phyloP scores from a whole-genome alignment of 2,329 filamentous ascomycete genomes.

The Fusarium udum region DNA sequence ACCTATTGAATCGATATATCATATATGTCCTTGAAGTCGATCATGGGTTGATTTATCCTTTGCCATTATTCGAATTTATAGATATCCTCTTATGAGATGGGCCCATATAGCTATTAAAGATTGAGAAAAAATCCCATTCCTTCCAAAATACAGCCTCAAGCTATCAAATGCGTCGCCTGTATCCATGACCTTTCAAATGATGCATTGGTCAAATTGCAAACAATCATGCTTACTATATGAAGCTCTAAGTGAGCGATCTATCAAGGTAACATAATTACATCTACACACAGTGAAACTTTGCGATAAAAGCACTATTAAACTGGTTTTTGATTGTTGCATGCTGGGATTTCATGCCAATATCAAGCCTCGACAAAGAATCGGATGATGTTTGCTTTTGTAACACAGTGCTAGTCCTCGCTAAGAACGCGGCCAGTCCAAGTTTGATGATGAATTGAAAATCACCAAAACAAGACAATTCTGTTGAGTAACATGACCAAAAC shows the following conservation, averaged over 20 bases:
- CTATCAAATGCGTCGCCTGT: neutral
- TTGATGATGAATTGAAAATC: neutral
- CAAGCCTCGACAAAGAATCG: neutral
- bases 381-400: constrained; percentile 33
- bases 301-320: neutral
- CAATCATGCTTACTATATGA: neutral
- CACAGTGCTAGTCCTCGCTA: constrained; percentile 32
- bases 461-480: neutral
- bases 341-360: neutral
- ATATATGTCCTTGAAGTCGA: neutral
- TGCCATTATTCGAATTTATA: neutral
- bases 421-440: neutral
- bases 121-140: rapidly evolving
- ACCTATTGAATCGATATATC: neutral
- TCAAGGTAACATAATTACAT: rapidly evolving
- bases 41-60: neutral
- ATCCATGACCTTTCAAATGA: neutral
- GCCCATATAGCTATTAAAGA: rapidly evolving
- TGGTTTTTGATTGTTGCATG: rapidly evolving
- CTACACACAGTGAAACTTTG: rapidly evolving
- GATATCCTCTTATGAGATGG: neutral
- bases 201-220: neutral
- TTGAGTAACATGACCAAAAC: neutral
- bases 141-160: rapidly evolving
- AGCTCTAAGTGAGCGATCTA: neutral